These are phyloP conservation scores for Calonectria honghensis DNA, from an alignment of 2,329 filamentous ascomycete species.

Conservation along the genomic window DNA sequence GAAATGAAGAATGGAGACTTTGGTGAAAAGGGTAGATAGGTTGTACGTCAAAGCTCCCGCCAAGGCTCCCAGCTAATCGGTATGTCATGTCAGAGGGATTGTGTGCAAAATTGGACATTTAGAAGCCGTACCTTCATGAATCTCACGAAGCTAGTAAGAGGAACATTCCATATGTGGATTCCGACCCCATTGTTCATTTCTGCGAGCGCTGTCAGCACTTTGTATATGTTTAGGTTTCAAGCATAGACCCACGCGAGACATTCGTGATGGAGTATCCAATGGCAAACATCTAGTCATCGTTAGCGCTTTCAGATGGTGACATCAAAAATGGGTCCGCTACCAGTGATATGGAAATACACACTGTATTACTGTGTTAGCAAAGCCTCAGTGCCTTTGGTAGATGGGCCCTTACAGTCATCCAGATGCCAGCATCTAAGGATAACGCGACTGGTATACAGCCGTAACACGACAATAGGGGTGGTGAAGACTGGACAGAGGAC, in stretches of 20 bases:
- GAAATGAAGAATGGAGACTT: conserved; percentile 29
- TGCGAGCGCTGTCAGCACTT: background rate
- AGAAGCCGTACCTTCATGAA: conserved; percentile 22
- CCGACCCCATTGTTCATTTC: conserved; percentile 17
- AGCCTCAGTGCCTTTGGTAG: background rate
- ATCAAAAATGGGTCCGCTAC: background rate
- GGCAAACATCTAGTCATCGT: conserved; percentile 19
- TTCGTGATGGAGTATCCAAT: conserved; percentile 28
- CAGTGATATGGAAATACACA: conserved; percentile 20
- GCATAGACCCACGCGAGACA: background rate
- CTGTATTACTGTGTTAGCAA: conserved; percentile 15
- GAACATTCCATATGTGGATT: conserved; percentile 23
- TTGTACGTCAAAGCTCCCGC: conserved; percentile 10
- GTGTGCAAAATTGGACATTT: background rate
- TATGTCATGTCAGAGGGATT: background rate
- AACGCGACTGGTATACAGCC: conserved; percentile 38
- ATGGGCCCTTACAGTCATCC: conserved; percentile 39
- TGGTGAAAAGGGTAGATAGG: conserved; percentile 18
- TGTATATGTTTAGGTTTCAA: background rate
- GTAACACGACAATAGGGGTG: conserved; percentile 35
- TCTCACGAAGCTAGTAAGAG: background rate
- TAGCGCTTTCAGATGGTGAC: background rate
- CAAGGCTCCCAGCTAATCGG: conserved; percentile 13
- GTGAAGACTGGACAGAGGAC: conserved; percentile 27
- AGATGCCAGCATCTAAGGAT: conserved; percentile 39